Percentiles rank a stretch among this genome's conserved stretches.
Conservation (phyloP, 139 green algal species). For the Tetradesmus lagerheimii region DNA sequence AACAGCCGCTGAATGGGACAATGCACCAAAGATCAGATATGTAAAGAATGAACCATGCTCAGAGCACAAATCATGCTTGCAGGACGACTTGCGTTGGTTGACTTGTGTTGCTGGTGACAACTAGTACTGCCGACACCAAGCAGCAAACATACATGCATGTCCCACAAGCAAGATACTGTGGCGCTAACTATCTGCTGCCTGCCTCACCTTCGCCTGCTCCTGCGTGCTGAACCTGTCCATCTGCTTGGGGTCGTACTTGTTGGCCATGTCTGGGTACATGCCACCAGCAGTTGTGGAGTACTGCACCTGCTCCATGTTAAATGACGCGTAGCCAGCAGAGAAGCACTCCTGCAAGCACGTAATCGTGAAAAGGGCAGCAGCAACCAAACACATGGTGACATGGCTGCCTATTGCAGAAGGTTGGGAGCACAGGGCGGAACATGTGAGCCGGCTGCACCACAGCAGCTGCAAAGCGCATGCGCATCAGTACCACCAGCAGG, state of each 20-base stretch:
- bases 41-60: too few species aligned
- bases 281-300: conserved; percentile 5
- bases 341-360: conserved; percentile 8
- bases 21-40: too few species aligned
- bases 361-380: neutral
- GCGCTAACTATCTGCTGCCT: too few species aligned
- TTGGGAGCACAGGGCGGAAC: neutral
- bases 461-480: too few species aligned
- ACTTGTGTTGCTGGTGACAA: too few species aligned
- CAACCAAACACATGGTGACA: neutral
- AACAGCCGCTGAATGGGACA: too few species aligned
- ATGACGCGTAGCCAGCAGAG: neutral
- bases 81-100: too few species aligned
- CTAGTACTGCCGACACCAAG: neutral
- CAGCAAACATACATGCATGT: too few species aligned
- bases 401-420: too few species aligned
- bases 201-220: neutral
- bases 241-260: conserved; percentile 35
- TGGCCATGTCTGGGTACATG: neutral
- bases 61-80: too few species aligned
- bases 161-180: too few species aligned
- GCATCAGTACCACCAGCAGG: neutral
- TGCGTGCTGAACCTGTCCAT: neutral
- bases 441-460: neutral
- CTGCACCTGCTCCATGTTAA: neutral